Percentiles rank a stretch among this genome's conserved stretches.
Conservation (phyloP, 2,329 filamentous ascomycete genomes). For the Colletotrichum sp. region DNA sequence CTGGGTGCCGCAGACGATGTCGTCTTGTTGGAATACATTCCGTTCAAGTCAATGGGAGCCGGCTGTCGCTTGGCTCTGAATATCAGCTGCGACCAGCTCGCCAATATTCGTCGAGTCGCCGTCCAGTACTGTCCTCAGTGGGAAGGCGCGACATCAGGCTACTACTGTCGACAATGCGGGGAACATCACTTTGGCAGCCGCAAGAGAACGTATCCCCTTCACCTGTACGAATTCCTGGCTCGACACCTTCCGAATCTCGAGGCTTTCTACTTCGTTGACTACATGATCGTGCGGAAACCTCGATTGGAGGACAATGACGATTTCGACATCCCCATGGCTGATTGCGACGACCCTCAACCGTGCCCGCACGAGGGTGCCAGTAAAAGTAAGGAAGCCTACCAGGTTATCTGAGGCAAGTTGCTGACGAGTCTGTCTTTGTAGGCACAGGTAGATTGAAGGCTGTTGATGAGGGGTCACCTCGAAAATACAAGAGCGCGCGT, state of each 20-base stretch:
- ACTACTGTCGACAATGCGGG: conserved; percentile 38
- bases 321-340: background rate
- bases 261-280: conserved; percentile 51
- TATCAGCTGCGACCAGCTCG: conserved; percentile 32
- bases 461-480: background rate
- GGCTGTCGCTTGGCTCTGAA: conserved; percentile 29
- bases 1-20: conserved; percentile 34
- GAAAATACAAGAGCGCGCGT: conserved; percentile 29
- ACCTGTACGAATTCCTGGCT: conserved; percentile 49
- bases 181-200: conserved; percentile 30
- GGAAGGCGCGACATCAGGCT: conserved; percentile 32
- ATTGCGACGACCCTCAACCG: background rate
- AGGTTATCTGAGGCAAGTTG: background rate
- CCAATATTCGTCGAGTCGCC: conserved; percentile 42
- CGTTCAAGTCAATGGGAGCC: conserved; percentile 28
- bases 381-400: background rate
- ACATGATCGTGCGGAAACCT: conserved; percentile 39
- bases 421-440: background rate
- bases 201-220: conserved; percentile 37
- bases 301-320: background rate
- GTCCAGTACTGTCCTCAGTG: conserved; percentile 48
- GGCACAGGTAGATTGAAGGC: background rate
- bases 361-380: background rate
- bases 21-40: conserved; percentile 39
- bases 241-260: conserved; percentile 46